Evolutionary conservation across 768 basidiomycete species (phyloP).

Genomic region (Amanita molliuscula): DNA sequence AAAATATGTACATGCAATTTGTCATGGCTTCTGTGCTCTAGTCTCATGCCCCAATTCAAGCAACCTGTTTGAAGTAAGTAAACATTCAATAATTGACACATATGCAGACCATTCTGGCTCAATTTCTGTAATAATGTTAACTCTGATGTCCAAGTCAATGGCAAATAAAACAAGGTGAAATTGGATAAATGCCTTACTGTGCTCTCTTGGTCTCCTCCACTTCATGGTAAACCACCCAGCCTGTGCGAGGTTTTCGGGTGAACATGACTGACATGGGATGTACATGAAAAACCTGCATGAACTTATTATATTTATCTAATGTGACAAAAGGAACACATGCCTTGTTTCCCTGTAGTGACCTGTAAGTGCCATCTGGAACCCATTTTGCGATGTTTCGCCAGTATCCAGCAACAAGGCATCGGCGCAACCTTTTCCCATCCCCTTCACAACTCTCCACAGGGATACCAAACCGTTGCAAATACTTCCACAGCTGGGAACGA

Average conservation of each 20-base stretch:
- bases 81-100: neutral
- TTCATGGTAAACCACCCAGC: slow-evolving; percentile 94
- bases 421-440: slow-evolving; percentile 72
- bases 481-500: slow-evolving; percentile 89
- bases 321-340: slow-evolving; percentile 29
- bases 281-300: slow-evolving; percentile 63
- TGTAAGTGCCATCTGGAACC: slow-evolving; percentile 88
- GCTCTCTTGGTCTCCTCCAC: slow-evolving; percentile 95
- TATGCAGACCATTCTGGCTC: slow-evolving; percentile 78
- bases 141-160: slow-evolving; percentile 36
- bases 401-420: slow-evolving; percentile 87
- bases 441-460: slow-evolving; percentile 83
- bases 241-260: slow-evolving; percentile 80
- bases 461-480: slow-evolving; percentile 83
- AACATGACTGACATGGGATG: slow-evolving; percentile 95
- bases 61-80: slow-evolving; percentile 15
- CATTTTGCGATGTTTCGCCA: slow-evolving; percentile 91
- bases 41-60: slow-evolving; percentile 19
- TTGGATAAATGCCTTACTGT: slow-evolving; percentile 42
- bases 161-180: neutral
- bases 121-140: slow-evolving; percentile 87
- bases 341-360: slow-evolving; percentile 76
- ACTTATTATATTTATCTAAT: slow-evolving; percentile 9
- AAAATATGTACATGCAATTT: too few relatives aligned
- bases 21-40: neutral